Conservation (phyloP, 2,329 filamentous ascomycete genomes). For the Calcarisporium arbuscula region DNA sequence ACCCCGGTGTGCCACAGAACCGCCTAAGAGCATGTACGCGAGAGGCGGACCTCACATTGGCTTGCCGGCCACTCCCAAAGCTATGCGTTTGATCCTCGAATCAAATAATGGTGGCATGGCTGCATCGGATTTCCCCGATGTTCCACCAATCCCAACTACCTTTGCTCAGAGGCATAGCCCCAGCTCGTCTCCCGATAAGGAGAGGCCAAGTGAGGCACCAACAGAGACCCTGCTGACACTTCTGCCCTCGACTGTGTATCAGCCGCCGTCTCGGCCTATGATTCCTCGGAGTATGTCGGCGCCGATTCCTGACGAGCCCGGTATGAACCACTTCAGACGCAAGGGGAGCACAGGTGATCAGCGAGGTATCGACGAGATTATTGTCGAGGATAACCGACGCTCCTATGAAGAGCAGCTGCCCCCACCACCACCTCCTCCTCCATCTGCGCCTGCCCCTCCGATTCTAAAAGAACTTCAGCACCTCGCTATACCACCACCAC, state of each 20-base stretch:
- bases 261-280: conserved; percentile 41
- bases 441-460: conserved; percentile 42
- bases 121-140: conserved; percentile 41
- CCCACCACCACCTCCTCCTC: conserved; percentile 44
- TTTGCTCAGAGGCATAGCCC: conserved; percentile 39
- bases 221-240: conserved; percentile 35
- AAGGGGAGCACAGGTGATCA: conserved; percentile 31
- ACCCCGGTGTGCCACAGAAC: conserved; percentile 60
- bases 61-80: conserved; percentile 84
- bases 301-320: conserved; percentile 35
- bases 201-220: conserved; percentile 17
- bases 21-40: conserved; percentile 47
- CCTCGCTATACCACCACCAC: conserved; percentile 53
- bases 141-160: conserved; percentile 45
- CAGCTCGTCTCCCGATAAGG: conserved; percentile 24
- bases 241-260: conserved; percentile 55
- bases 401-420: conserved; percentile 44
- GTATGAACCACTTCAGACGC: conserved; percentile 20
- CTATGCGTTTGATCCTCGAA: conserved; percentile 76
- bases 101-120: conserved; percentile 40
- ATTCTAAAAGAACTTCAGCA: conserved; percentile 59
- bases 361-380: conserved; percentile 43
- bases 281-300: conserved; percentile 60
- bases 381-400: conserved; percentile 31
- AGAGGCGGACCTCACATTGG: conserved; percentile 54